Evolutionary conservation across 2,329 filamentous ascomycete genomes (phyloP).

Genomic region (Diaporthe sp.): DNA sequence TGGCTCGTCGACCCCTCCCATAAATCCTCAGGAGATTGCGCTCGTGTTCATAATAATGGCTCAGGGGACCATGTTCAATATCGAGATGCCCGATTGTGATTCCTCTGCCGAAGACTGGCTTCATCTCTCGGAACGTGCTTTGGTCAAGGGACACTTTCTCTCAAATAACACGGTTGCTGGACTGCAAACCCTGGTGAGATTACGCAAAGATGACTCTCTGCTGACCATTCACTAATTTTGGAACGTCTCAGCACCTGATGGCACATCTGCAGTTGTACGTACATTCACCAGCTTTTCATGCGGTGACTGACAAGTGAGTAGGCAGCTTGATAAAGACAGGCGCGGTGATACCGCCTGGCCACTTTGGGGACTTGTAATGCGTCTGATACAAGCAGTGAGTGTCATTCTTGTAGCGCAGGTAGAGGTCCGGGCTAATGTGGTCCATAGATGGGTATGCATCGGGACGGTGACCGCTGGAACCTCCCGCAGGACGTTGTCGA

Average conservation of each 20-base stretch:
- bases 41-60: not conserved
- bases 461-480: constrained; percentile 22
- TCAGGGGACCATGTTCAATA: not conserved
- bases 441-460: constrained; percentile 23
- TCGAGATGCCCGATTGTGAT: constrained; percentile 5
- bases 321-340: not conserved
- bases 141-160: not conserved
- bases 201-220: not conserved
- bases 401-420: not conserved
- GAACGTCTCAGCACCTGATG: not conserved
- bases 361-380: not conserved
- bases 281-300: not conserved
- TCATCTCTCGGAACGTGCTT: not conserved
- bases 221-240: not conserved
- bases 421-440: not conserved
- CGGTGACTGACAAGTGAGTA: not conserved
- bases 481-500: constrained; percentile 16
- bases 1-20: not conserved
- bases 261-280: constrained; percentile 4
- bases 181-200: not conserved
- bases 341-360: constrained; percentile 3
- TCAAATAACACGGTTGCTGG: not conserved
- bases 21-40: not conserved
- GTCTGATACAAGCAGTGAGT: constrained; percentile 1
- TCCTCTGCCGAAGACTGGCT: not conserved